Evolutionary conservation across 73 alveolate genomes (phyloP), one percentile per base, ranked within the genome.

Genomic region (Uronychia setigera): DNA sequence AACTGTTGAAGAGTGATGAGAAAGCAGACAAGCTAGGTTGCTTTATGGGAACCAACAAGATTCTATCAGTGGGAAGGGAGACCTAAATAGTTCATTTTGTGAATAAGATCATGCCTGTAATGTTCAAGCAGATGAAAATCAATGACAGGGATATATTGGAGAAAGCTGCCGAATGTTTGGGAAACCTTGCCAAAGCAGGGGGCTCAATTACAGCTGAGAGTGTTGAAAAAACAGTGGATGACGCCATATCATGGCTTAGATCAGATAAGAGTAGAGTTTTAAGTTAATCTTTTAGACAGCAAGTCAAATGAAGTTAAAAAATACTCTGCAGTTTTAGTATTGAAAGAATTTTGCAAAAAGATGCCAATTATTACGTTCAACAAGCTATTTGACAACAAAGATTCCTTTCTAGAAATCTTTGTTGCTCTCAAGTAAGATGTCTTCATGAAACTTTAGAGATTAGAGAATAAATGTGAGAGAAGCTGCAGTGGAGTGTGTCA

Each of bases 171-270:
- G 95, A 84, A 79, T 84, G 92, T 76, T 79, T 89, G 14, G 95
- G 95, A 0, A 89, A 89, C 59, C 91, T 90, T 0, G 95, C 95
- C 26, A 89, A 85, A 76, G 91, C 92, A 35, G 95, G 95, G 1
- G 95, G 95, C 34, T 80, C 85, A 46, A 59, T 84, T 26, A 83
- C 92, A 19, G 92, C 95, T 9, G 95, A 89, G 33, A 89, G 31
- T 29, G 92, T 89, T 0, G 92, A 84, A 59, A 78, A 79, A 30
- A 81, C 86, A 29, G 74, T 90, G 26, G 92, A 85, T 59, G 75
- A 87, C 1, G 89, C 92, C 29, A 76, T 89, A 13, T 74, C 77
- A 26, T 89, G 95, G 95, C 86, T 89, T 76, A 28, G 86, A 1
- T 60, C 82, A 5, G 89, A 74, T 26, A 74, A 79, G 79, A 60